Conservation (phyloP, 2,329 filamentous ascomycete species). For the Aspergillus floridensis region DNA sequence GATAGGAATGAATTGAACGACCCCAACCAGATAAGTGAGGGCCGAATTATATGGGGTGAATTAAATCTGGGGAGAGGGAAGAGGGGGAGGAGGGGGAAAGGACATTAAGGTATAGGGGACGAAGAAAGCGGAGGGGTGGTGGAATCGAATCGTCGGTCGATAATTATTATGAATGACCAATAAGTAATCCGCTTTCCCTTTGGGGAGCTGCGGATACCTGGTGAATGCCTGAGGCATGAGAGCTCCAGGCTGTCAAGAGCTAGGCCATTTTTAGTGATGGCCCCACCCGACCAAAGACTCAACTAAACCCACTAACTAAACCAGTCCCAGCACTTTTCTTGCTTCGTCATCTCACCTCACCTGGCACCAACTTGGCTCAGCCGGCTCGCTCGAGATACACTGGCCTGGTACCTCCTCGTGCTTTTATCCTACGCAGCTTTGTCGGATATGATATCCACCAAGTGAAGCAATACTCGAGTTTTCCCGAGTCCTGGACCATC, state of each 20-base stretch:
- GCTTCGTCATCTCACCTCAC: neutral
- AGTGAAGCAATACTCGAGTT: too few species aligned
- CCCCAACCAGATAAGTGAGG: neutral
- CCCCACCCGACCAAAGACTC: neutral
- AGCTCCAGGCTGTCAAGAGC: neutral
- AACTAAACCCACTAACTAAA: neutral
- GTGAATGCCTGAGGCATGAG: neutral
- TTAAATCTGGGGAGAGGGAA: neutral
- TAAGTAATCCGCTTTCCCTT: conserved; percentile 5
- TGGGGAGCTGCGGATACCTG: neutral
- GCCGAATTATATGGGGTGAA: neutral
- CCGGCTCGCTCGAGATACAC: too few species aligned
- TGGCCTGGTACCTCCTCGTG: too few species aligned
- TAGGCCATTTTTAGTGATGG: neutral
- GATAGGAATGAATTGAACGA: neutral
- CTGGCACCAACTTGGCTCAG: neutral
- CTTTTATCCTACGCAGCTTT: too few species aligned
- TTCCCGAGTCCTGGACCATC: too few species aligned
- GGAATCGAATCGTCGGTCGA: conserved; percentile 3
- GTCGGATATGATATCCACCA: too few species aligned
- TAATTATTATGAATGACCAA: conserved; percentile 7
- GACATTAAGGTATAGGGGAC: neutral
- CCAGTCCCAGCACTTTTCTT: neutral
- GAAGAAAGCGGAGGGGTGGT: conserved; percentile 1
- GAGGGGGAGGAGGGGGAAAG: neutral